Percentiles rank a stretch among this genome's conserved stretches.
phyloP scores from a whole-genome alignment of 2,329 filamentous ascomycete genomes.

The Cytospora piceicola region DNA sequence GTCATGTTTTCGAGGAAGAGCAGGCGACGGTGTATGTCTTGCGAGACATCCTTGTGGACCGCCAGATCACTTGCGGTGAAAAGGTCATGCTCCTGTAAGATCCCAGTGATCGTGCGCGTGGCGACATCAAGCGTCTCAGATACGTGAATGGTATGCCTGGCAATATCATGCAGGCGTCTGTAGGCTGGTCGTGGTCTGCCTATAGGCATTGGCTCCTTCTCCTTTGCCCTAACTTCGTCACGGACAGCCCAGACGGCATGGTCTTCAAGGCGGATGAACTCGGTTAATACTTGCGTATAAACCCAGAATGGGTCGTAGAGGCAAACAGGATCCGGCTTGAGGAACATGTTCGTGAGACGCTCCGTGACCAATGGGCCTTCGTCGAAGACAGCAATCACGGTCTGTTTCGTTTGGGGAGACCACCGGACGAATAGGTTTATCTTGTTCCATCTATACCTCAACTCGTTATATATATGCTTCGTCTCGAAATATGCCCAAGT shows the following conservation, averaged over 20 bases:
- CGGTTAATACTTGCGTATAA: conserved; percentile 38
- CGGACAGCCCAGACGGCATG: conserved; percentile 47
- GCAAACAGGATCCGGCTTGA: not conserved
- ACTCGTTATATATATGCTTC: not conserved
- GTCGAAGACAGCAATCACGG: not conserved
- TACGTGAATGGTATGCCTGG: conserved; percentile 50
- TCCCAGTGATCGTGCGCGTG: conserved; percentile 38
- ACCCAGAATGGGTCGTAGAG: conserved; percentile 42
- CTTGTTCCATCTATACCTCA: not conserved
- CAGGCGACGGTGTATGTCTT: conserved; percentile 37
- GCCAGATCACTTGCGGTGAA: not conserved
- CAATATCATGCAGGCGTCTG: conserved; percentile 44
- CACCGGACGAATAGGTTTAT: conserved; percentile 3
- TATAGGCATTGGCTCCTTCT: conserved; percentile 31
- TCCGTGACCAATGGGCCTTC: not conserved
- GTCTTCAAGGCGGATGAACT: conserved; percentile 41
- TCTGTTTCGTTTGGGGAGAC: not conserved
- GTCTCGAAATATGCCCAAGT: conserved; percentile 14
- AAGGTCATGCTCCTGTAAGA: conserved; percentile 35
- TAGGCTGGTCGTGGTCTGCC: conserved; percentile 39
- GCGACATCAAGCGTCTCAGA: conserved; percentile 47
- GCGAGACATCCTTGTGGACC: not conserved
- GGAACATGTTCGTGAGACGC: not conserved
- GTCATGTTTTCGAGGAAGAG: conserved; percentile 41
- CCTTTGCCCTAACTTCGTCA: conserved; percentile 40